phyloP scores from a whole-genome alignment of 2,329 filamentous ascomycete genomes.

The Colletotrichum sp. region DNA sequence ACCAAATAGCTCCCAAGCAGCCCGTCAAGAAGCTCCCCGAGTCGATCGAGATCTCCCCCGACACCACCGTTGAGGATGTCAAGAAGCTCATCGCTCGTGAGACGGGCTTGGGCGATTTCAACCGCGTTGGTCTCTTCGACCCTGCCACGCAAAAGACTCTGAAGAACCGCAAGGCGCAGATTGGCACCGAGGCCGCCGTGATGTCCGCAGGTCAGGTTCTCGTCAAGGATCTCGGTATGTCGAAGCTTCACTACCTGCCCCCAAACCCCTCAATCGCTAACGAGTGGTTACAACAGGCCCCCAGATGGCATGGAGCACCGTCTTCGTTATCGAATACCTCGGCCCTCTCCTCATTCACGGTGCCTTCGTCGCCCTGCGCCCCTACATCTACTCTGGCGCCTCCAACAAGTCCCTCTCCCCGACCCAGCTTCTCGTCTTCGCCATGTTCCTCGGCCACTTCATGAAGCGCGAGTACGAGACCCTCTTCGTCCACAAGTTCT shows the following conservation, averaged over 20 bases:
- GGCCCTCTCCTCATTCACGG: conserved; percentile 90
- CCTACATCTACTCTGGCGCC: conserved; percentile 59
- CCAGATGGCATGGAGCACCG: conserved; percentile 90
- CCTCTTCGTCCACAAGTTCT: conserved; percentile 93
- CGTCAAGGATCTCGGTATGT: conserved; percentile 90
- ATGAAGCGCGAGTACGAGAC: conserved; percentile 96
- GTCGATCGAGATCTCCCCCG: conserved; percentile 51
- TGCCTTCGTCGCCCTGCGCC: conserved; percentile 73
- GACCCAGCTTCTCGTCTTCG: conserved; percentile 76
- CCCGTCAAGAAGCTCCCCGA: conserved; percentile 60
- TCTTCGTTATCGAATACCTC: conserved; percentile 94
- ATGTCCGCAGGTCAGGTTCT: conserved; percentile 65
- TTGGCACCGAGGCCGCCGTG: conserved; percentile 55
- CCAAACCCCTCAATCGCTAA: neutral
- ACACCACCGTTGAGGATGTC: conserved; percentile 64
- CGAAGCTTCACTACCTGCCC: neutral
- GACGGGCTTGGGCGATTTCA: conserved; percentile 58
- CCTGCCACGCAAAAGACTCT: conserved; percentile 65
- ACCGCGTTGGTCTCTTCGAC: conserved; percentile 68
- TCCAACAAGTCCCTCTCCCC: conserved; percentile 57
- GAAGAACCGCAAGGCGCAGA: conserved; percentile 63
- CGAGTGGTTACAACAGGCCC: conserved; percentile 59
- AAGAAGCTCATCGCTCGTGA: conserved; percentile 60
- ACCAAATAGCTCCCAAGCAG: conserved; percentile 47
- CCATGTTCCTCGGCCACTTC: conserved; percentile 83